Base-by-base conservation (phyloP, 176 grass and related monocot species). In the Aegilops bicornis region DNA sequence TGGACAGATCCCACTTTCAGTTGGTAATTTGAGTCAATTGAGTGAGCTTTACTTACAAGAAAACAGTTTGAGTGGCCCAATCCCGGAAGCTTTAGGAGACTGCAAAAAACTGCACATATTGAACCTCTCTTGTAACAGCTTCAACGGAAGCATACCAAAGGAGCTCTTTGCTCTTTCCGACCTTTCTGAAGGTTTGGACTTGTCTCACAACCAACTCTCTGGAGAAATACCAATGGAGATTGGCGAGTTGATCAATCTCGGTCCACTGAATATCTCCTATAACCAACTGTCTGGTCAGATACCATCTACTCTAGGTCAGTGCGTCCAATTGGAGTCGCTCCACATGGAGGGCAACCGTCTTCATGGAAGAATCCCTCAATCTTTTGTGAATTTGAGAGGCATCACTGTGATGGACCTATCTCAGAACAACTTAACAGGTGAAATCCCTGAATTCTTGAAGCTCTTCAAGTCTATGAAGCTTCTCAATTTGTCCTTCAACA, bases 401-500 rank as follows among this genome's bases (percentile, higher is more conserved):
- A 30, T 92, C 14, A 12, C 1, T 24, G 47, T 17, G 19, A 62
- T 92, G 9, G 69, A 85, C 65, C 68, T 92, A 54, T 86, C 80
- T 10, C 68, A 16, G 8, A 94, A 91, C 81, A 91, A 94, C 10
- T 36, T 94, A 8, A 81, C 80, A 4, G 90, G 92, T 25, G 4
- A 42, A 30, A 86, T 92, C 11, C 91, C 91, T 14, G 50, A 78
- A 0, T 92, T 85, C 10, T 87, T 91, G 0, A 12, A 11, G 4
- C 27, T 36, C 7, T 84, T 86, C 0, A 80, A 0, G 0, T 69
- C 8, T 43, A n/a, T 93, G 77, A 63, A 69, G 16, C 15, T 82
- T 42, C 83, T 93, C 24, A 88, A 93, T 32, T 64, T 93, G 4
- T 84, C 89, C 10, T 93, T 91, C 73, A 93, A 93, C 29, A 50